Base-by-base conservation (phyloP, 805 yeast species). In the Blastobotrys mokoenaii region DNA sequence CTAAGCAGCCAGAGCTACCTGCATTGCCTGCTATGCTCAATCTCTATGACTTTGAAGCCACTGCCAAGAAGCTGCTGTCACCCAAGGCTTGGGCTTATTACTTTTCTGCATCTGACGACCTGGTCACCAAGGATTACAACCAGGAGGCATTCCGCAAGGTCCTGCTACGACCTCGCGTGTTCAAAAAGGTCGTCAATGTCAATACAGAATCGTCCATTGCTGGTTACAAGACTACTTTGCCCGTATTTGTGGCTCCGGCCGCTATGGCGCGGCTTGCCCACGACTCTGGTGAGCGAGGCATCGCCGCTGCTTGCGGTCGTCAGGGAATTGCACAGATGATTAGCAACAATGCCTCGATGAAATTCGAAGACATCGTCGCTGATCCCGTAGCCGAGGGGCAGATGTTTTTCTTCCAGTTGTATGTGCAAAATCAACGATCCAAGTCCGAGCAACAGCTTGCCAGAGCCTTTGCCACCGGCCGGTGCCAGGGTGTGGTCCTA, bases 21-120 rank as follows among this genome's bases (percentile, higher is more conserved):
- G 41, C 44, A 10, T 29, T 52, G 25, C 48, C 47, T 11, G 48
- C 54, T 8, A 49, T 48, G 51, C 31, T 52, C 30, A 48, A 50
- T 32, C 35, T 52, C 16, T 42, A 48, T 25, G 56, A 52, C 37
- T 52, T 52, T 33, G 52, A 46, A 27, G 37, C 25, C 31, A 52
- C 54, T 1, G 56, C 56, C 15, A 14, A 45, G 18, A 31, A 45
- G 31, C 40, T 44, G 18, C 37, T 52, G 32, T 33, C 47, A 1
- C 40, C 46, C 3, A 43, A 51, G 40, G 54, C 50, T 3, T 52
- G 56, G 56, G 56, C 56, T 1, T 52, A 52, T 33, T 75, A 72
- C 53, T 71, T 61, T 48, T 71, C 77, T 6, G 79, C 76, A 4
- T 62, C 76, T 20, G 75, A 72, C 43, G 79, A 75, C 57, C 72